Base-by-base conservation (phyloP, 805 yeast genomes). In the Zygosaccharomyces bisporus region DNA sequence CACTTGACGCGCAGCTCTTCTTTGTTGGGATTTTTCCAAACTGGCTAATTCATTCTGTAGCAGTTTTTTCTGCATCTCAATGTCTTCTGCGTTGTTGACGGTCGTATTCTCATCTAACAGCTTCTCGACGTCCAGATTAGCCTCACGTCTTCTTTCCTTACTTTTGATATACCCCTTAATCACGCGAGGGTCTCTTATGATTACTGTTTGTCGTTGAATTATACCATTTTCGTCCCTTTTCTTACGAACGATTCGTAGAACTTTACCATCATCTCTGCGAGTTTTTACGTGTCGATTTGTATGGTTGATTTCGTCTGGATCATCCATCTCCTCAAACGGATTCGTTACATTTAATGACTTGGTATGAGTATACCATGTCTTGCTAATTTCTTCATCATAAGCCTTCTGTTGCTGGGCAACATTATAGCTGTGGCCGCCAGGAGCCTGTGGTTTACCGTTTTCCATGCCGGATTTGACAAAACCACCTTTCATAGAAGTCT, bases 401-500 rank as follows among this genome's bases (percentile, higher is more conserved):
- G 93, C 80, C 58, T 83, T 84, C 58, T 91, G 98, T 64, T 91
- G 98, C 50, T 79, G 66, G 0, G 91, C 88, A 34, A 85, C 90
- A 54, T 83, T 84, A 56, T 85, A 85, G 44, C 85, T 80, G 63
- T 85, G 91, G 0, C 84, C 80, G 24, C 77, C 76, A 4, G 74
- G 71, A 44, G 69, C 63, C 54, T 74, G 73, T 21, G 61, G 54
- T 41, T 68, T 68, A n/a, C 63, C 64, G n/a, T 58, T 61, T 9
- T 56, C 62, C 2, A 57, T 51, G 7, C 60, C 58, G n/a, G 63
- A 56, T 37, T 58, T 59, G 25, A 70, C 67, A 64, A 91, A 91
- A 1, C 96, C 95, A 58, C 95, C 96, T 64, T 91, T 93, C 87
- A 91, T 95, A 0, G 97, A 87, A 0, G 96, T 86, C 52, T 90